phyloP scores from a whole-genome alignment of 163 green algal genomes.

The Prototheca wickerhamii region DNA sequence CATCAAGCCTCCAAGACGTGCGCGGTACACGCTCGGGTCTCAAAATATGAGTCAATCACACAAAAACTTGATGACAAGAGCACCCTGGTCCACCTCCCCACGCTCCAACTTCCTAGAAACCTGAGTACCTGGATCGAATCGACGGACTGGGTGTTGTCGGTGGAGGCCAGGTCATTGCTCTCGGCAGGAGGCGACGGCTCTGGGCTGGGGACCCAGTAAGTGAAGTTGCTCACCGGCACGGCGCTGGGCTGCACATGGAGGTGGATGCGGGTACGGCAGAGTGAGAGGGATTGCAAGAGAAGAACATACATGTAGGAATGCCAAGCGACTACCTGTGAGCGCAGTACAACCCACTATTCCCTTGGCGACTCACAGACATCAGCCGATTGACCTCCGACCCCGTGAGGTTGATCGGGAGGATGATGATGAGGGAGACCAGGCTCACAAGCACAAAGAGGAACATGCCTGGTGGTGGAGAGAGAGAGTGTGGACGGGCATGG shows the following conservation, averaged over 20 bases:
- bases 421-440: slow-evolving; percentile 40
- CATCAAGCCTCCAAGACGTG: no score
- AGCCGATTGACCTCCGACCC: slow-evolving; percentile 26
- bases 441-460: slow-evolving; percentile 53
- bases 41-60: no score
- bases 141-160: neutral
- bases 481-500: no score
- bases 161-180: neutral
- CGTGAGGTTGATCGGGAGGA: slow-evolving; percentile 70
- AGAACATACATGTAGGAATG: neutral
- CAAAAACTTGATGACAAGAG: no score
- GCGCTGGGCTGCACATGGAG: neutral
- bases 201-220: slow-evolving; percentile 27
- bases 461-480: slow-evolving; percentile 25
- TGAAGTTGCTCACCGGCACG: slow-evolving; percentile 16
- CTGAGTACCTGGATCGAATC: no score
- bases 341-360: neutral
- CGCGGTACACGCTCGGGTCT: no score
- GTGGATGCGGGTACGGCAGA: neutral
- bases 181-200: slow-evolving; percentile 3
- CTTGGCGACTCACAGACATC: no score
- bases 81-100: no score
- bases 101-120: no score
- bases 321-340: no score
- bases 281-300: neutral